These are phyloP conservation scores for Artemisia tridentata DNA, from an alignment of 129 eudicot species.

Conservation along the genomic window DNA sequence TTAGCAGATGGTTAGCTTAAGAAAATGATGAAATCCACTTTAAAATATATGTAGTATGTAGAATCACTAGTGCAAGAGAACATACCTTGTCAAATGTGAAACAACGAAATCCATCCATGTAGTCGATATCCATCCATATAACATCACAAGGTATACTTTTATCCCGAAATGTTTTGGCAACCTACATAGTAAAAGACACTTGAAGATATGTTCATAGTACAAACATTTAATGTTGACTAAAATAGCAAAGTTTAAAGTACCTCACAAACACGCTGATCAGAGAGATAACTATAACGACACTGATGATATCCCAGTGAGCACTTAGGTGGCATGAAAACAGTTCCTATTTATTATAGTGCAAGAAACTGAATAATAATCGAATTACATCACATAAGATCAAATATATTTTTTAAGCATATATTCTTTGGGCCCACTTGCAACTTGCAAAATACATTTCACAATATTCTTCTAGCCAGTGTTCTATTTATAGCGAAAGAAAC, in stretches of 20 bases:
- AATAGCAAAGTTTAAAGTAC: constrained; percentile 35
- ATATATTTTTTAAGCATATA: too few relatives aligned
- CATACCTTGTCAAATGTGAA: constrained; percentile 79
- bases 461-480: too few relatives aligned
- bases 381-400: too few relatives aligned
- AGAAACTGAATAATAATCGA: too few relatives aligned
- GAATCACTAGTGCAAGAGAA: constrained; percentile 4
- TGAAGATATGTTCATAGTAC: too few relatives aligned
- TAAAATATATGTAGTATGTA: constrained; percentile 4
- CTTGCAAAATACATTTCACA: too few relatives aligned
- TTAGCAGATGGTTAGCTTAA: neutral
- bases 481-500: too few relatives aligned
- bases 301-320: too few relatives aligned
- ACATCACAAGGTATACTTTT: constrained; percentile 92
- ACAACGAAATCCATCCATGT: constrained; percentile 93
- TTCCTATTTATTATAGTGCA: too few relatives aligned
- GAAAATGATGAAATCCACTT: neutral
- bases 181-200: constrained; percentile 35
- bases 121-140: constrained; percentile 96
- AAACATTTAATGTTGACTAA: too few relatives aligned
- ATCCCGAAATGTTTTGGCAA: constrained; percentile 80
- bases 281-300: constrained; percentile 88
- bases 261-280: constrained; percentile 86
- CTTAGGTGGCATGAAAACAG: too few relatives aligned
- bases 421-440: too few relatives aligned